These are phyloP conservation scores for Pseudopithomyces chartarum DNA, from an alignment of 2,329 filamentous ascomycete species.

Conservation along the genomic window DNA sequence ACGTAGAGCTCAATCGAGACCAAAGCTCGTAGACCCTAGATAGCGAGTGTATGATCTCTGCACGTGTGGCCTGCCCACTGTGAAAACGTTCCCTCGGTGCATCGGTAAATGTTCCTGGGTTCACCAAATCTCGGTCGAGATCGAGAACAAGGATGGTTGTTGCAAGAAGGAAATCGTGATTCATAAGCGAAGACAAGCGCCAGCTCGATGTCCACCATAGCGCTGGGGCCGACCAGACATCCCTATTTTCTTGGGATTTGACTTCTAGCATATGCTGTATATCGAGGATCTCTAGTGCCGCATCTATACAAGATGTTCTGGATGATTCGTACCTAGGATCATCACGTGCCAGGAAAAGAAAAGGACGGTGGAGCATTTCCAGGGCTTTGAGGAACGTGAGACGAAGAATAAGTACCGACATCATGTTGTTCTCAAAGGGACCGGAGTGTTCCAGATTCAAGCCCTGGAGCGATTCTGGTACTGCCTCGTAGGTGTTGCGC, in stretches of 20 bases:
- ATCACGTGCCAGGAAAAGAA: conserved; percentile 40
- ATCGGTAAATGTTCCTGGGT: conserved; percentile 14
- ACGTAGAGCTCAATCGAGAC: conserved; percentile 28
- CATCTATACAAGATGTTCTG: conserved; percentile 50
- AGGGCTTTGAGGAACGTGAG: conserved; percentile 39
- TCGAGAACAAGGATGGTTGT: conserved; percentile 55
- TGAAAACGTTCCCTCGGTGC: conserved; percentile 21
- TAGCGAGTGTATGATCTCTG: conserved; percentile 30
- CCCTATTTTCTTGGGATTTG: conserved; percentile 48
- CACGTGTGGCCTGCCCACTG: conserved; percentile 25
- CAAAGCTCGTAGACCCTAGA: conserved; percentile 30
- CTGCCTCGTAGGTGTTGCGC: conserved; percentile 23
- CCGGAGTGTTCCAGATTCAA: conserved; percentile 19
- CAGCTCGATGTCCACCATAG: conserved; percentile 49
- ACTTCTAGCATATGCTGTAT: conserved; percentile 51
- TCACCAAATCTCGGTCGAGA: conserved; percentile 36
- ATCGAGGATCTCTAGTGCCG: conserved; percentile 50
- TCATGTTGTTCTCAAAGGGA: conserved; percentile 16
- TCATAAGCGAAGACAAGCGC: conserved; percentile 51
- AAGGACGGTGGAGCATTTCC: conserved; percentile 45
- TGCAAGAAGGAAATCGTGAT: conserved; percentile 55
- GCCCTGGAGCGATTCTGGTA: conserved; percentile 26
- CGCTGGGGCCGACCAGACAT: conserved; percentile 25
- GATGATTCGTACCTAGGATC: conserved; percentile 48
- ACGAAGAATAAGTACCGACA: conserved; percentile 37